Evolutionary conservation across 2,329 filamentous ascomycete species (phyloP), one percentile per base, ranked within the genome.

Genomic region (Verticillium dahliae): DNA sequence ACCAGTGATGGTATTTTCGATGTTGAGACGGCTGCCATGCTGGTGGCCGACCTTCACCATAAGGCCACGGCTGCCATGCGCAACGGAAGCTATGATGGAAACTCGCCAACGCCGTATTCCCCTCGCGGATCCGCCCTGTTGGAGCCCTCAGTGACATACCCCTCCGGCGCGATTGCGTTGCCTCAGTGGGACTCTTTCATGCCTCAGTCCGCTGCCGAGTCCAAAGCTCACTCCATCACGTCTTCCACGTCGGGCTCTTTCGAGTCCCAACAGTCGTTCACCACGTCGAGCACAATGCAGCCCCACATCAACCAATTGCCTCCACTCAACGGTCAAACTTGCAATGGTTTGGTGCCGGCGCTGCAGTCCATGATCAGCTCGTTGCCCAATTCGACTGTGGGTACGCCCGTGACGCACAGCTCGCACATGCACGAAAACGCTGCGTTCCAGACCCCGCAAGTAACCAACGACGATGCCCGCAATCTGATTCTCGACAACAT

Each of bases 41-140:
- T 99, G 75, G 96, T 99, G 81, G 95, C 94, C 73, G 93, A 98
- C 79, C 90, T 98, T 73, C 94, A 97, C 79, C 92, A 97, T 81
- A 97, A 97, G 81, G 93, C 83, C 70, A 94, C 93, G 54, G 81
- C 82, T 38, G 87, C 87, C 69, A 91, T 86, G 76, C 83, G 85
- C 63, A 83, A 80, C 67, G 80, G 79, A 65, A 81, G 79, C 68
- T 87, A 81, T 70, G 84, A 86, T 65, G 78, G 81, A 65, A 80
- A 76, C 72, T 78, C 82, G 37, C 84, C 85, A 71, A 87, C 90
- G 74, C 81, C 89, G 66, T 93, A 91, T 73, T 87, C 91, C 62
- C 86, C 91, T 65, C 87, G 86, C 69, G 86, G 84, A 65, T 81
- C 87, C 60, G 82, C 88, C 54, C 81, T 92, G 71, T 86, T 96